phyloP scores from a whole-genome alignment of 2,329 filamentous ascomycete species.

The Didymella pomorum region DNA sequence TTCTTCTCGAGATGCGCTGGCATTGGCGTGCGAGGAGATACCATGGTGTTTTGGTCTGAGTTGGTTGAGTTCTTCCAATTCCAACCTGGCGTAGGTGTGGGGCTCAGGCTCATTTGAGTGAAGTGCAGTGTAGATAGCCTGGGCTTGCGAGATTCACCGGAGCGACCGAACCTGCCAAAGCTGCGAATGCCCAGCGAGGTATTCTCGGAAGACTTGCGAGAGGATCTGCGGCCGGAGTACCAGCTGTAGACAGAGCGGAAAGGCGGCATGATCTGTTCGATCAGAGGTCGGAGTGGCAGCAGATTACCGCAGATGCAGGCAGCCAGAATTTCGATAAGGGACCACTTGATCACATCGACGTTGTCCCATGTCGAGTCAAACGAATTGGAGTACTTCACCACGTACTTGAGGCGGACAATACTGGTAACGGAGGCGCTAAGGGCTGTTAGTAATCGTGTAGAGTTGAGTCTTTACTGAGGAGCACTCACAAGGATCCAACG shows the following conservation, averaged over 20 bases:
- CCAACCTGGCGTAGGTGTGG: background rate
- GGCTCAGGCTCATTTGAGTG: slow-evolving; percentile 6
- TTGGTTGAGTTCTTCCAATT: background rate
- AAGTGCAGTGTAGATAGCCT: slow-evolving; percentile 19
- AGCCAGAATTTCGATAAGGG: slow-evolving; percentile 27
- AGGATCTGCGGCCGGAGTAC: background rate
- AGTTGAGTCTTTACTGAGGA: background rate
- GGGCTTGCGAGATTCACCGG: background rate
- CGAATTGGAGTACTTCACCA: slow-evolving; percentile 25
- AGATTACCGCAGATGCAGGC: slow-evolving; percentile 29
- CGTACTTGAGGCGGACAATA: slow-evolving; percentile 25
- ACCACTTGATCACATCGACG: slow-evolving; percentile 30
- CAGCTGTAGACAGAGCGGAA: slow-evolving; percentile 2
- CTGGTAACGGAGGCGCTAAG: slow-evolving; percentile 26
- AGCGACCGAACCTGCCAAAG: background rate
- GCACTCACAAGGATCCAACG: slow-evolving; percentile 25
- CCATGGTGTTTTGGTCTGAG: background rate
- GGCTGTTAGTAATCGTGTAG: slow-evolving; percentile 2
- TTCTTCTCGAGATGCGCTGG: background rate
- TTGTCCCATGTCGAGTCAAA: slow-evolving; percentile 31
- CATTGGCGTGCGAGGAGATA: background rate
- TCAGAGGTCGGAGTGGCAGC: slow-evolving; percentile 15
- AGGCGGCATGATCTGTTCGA: slow-evolving; percentile 19
- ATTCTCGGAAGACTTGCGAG: background rate
- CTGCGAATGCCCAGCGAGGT: background rate